Base-by-base conservation (phyloP, 2,329 filamentous ascomycete genomes). In the Tolypocladium guangdongense region DNA sequence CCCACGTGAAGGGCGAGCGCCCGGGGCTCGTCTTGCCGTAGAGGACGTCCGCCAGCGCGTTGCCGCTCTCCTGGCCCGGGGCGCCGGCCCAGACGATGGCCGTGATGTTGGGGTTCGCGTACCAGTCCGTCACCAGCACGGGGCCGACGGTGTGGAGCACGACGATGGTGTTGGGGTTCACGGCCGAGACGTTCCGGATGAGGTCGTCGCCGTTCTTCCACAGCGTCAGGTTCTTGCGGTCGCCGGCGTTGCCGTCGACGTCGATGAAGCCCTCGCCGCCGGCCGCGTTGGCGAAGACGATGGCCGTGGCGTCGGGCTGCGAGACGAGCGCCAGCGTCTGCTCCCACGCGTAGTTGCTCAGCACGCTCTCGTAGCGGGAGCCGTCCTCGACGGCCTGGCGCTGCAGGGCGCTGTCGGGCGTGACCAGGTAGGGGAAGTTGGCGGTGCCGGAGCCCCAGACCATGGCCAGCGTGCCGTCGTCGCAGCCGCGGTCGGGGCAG, bases 221-320 rank as follows among this genome's bases (percentile, higher is more conserved):
- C 0, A 96, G 76, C 0, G 90, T 96, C 38, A 99, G 76, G 71
- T 99, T 96, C 63, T 91, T 90, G 52, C 93, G 86, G 68, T 97
- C 92, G 54, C 93, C 93, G 55, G 78, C 74, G 66, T 96, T 96
- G 52, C 82, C 86, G 57, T 91, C 92, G 1, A 95, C 81, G 32
- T 72, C 78, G 63, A 97, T 90, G 71, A 82, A 96, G 7, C 89
- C 90, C 71, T 97, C 93, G 52, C 92, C 92, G 4, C 86, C 81
- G 65, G 91, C 79, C 16, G 90, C 84, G 60, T 96, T 96, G 63
- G 88, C 91, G 62, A 97, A 97, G 12, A 96, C 90, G 43, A 99
- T 79, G 58, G 91, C 75, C 0, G 84, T 83, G 16, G 82, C 83
- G 54, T 83, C 74, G n/a, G 80, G 76, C 60, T 87, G 78, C 10